Conservation (phyloP, 345 rosid genomes). For the Mallotus nudiflorus region DNA sequence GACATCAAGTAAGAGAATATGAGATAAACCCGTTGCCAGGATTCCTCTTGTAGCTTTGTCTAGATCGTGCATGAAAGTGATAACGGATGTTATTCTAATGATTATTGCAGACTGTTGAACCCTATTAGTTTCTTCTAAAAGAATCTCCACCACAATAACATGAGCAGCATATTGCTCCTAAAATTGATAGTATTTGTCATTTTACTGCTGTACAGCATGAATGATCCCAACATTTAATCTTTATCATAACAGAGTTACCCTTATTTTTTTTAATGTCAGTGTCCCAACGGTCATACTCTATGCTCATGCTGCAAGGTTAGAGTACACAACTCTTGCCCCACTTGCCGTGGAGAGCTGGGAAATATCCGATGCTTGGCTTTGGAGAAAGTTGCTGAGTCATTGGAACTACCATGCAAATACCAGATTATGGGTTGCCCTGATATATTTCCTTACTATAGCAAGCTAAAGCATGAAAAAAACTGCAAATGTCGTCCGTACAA, state of each 20-base stretch:
- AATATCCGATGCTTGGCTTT: conserved; percentile 86
- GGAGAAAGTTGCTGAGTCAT: conserved; percentile 81
- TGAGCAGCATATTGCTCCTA: not conserved
- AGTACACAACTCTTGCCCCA: conserved; percentile 75
- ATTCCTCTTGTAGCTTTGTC: too few relatives aligned
- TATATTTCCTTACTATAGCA: conserved; percentile 77
- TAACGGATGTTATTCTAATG: not conserved
- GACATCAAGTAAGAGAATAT: too few relatives aligned
- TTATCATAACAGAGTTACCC: not conserved
- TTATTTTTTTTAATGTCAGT: conserved; percentile 39
- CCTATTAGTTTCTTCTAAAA: not conserved
- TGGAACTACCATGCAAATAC: conserved; percentile 79
- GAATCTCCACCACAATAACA: not conserved
- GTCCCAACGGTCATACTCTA: conserved; percentile 86
- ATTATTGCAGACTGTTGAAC: not conserved
- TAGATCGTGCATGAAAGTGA: too few relatives aligned
- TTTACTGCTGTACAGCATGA: not conserved
- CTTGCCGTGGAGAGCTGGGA: conserved; percentile 84
- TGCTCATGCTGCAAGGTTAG: conserved; percentile 75
- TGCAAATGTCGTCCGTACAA: conserved; percentile 71
- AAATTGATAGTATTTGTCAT: not conserved
- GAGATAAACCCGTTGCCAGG: too few relatives aligned
- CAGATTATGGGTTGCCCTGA: conserved; percentile 71
- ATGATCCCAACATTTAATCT: not conserved
- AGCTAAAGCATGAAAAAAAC: conserved; percentile 75